Evolutionary conservation across 2,329 filamentous ascomycete species (phyloP).

Genomic region (Chaetomiaceae sp.): DNA sequence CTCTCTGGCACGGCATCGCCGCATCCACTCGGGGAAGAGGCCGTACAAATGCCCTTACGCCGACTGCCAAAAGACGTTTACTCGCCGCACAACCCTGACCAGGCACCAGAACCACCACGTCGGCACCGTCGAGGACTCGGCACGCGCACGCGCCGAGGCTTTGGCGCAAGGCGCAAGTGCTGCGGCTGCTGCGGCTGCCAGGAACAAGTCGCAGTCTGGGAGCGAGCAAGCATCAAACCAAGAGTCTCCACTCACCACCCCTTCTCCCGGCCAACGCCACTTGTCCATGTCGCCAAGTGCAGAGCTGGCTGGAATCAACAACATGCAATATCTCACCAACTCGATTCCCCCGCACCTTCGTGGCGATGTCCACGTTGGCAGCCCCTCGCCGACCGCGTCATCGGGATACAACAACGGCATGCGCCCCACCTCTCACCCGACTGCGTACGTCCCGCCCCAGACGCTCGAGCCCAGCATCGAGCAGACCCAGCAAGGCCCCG

Average conservation of each 20-base stretch:
- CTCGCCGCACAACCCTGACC: slow-evolving; percentile 87
- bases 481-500: slow-evolving; percentile 57
- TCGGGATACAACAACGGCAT: slow-evolving; percentile 53
- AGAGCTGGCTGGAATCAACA: slow-evolving; percentile 65
- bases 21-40: slow-evolving; percentile 91
- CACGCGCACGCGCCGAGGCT: slow-evolving; percentile 80
- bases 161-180: slow-evolving; percentile 53
- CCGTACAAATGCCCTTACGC: slow-evolving; percentile 97
- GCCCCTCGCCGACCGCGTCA: slow-evolving; percentile 63
- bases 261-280: slow-evolving; percentile 74
- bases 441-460: slow-evolving; percentile 73
- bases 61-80: slow-evolving; percentile 98
- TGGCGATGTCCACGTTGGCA: slow-evolving; percentile 64
- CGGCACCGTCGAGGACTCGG: slow-evolving; percentile 90
- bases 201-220: slow-evolving; percentile 54
- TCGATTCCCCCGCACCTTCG: slow-evolving; percentile 80
- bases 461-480: slow-evolving; percentile 83
- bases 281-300: slow-evolving; percentile 75
- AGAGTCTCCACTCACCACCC: slow-evolving; percentile 71
- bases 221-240: slow-evolving; percentile 67
- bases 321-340: slow-evolving; percentile 72
- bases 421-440: slow-evolving; percentile 81
- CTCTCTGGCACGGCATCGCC: slow-evolving; percentile 84
- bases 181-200: slow-evolving; percentile 29
- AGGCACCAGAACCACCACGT: slow-evolving; percentile 95